phyloP scores from a whole-genome alignment of 169 alveolate genomes.

The Amoebophrya sp. region DNA sequence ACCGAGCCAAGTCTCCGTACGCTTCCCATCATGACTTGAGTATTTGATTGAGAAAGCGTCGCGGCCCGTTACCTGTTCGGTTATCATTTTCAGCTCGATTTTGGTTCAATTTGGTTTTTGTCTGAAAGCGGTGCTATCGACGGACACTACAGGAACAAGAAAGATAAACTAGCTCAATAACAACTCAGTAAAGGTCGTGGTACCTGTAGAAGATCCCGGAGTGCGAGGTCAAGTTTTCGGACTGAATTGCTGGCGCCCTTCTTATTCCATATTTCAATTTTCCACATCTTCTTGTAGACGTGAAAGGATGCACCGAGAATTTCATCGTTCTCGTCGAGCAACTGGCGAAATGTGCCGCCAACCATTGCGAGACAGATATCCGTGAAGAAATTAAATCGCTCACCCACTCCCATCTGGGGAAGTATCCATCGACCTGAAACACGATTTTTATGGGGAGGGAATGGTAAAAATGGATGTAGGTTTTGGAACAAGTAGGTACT shows the following conservation, averaged over 20 bases:
- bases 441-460: too few relatives aligned
- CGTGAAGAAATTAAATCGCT: not conserved
- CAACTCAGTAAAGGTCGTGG: too few relatives aligned
- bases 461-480: too few relatives aligned
- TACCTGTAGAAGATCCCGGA: too few relatives aligned
- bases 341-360: not conserved
- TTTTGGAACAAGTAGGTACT: too few relatives aligned
- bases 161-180: too few relatives aligned
- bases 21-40: not conserved
- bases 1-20: not conserved
- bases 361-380: not conserved
- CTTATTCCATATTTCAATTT: not conserved
- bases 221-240: too few relatives aligned
- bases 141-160: too few relatives aligned
- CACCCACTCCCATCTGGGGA: not conserved
- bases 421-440: not conserved
- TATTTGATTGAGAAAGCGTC: not conserved
- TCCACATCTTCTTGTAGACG: not conserved
- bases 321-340: not conserved
- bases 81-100: too few relatives aligned
- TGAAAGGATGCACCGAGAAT: not conserved
- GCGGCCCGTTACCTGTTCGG: not conserved
- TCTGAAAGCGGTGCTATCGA: too few relatives aligned
- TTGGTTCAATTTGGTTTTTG: too few relatives aligned
- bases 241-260: not conserved